Conservation (phyloP, 176 grass and related monocot genomes). For the Eleusine coracana region DNA sequence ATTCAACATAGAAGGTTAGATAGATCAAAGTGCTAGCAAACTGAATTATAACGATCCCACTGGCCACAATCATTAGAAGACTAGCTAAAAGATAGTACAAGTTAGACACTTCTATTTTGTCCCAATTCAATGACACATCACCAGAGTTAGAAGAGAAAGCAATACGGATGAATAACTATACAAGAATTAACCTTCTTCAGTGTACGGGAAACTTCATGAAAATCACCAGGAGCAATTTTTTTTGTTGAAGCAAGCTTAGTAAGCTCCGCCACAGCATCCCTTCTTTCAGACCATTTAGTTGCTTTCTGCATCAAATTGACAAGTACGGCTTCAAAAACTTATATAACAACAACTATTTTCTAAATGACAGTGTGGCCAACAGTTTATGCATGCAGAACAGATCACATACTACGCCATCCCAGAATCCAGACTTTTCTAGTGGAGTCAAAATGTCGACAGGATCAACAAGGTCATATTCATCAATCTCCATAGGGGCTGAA, state of each 20-base stretch:
- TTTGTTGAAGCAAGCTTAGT: conserved; percentile 95
- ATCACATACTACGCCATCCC: conserved; percentile 90
- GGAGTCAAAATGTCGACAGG: conserved; percentile 95
- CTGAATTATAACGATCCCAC: neutral
- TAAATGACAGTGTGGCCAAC: neutral
- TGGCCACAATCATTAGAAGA: neutral
- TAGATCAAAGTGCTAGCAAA: conserved; percentile 2
- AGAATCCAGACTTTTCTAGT: conserved; percentile 98
- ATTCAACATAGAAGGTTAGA: neutral
- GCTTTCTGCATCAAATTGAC: conserved; percentile 75
- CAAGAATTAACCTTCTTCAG: conserved; percentile 82
- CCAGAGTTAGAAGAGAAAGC: neutral
- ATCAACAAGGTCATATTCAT: conserved; percentile 99
- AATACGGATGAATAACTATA: neutral
- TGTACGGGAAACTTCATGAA: conserved; percentile 88
- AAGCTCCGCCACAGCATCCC: conserved; percentile 93
- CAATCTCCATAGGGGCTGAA: conserved; percentile 78
- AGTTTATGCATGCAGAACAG: conserved; percentile 16
- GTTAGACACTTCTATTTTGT: neutral
- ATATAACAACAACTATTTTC: conserved; percentile 23
- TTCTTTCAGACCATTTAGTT: conserved; percentile 99
- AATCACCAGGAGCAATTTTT: conserved; percentile 94
- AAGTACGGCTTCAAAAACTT: conserved; percentile 23
- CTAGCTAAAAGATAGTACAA: neutral
- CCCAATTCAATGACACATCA: neutral